These are phyloP conservation scores for Sordaria brevicollis DNA, from an alignment of 495 filamentous ascomycete species.

Conservation along the genomic window DNA sequence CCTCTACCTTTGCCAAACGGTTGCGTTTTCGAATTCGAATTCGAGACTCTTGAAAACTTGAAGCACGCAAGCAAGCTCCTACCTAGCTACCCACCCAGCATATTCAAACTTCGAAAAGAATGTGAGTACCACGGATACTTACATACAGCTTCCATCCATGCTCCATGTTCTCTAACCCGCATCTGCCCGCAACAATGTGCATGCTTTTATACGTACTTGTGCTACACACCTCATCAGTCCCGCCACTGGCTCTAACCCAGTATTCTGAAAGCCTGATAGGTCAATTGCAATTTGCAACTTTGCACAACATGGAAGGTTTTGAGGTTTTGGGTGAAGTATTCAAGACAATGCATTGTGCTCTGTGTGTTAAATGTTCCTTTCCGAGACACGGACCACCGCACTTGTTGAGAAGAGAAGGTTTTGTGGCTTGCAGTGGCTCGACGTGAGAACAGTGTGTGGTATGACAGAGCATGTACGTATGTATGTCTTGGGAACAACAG, in stretches of 20 bases:
- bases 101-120: not conserved
- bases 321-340: not conserved
- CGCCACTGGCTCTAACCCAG: too few relatives aligned
- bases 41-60: not conserved
- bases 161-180: not conserved
- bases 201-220: not conserved
- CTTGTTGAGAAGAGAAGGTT: not conserved
- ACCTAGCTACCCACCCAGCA: not conserved
- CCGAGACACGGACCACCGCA: not conserved
- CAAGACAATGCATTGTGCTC: not conserved
- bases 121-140: not conserved
- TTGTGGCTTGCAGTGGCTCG: not conserved
- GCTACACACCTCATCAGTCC: not conserved
- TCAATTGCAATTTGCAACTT: not conserved
- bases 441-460: too few relatives aligned
- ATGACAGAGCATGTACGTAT: too few relatives aligned
- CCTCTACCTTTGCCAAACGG: not conserved
- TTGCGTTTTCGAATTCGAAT: not conserved
- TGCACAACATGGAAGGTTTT: not conserved
- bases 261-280: not conserved
- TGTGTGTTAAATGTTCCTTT: not conserved
- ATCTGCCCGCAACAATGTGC: not conserved
- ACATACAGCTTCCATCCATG: not conserved
- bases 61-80: not conserved
- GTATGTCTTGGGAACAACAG: not conserved